These are phyloP conservation scores for Termitomyces sp. DNA, from an alignment of 768 basidiomycete genomes.

Conservation along the genomic window DNA sequence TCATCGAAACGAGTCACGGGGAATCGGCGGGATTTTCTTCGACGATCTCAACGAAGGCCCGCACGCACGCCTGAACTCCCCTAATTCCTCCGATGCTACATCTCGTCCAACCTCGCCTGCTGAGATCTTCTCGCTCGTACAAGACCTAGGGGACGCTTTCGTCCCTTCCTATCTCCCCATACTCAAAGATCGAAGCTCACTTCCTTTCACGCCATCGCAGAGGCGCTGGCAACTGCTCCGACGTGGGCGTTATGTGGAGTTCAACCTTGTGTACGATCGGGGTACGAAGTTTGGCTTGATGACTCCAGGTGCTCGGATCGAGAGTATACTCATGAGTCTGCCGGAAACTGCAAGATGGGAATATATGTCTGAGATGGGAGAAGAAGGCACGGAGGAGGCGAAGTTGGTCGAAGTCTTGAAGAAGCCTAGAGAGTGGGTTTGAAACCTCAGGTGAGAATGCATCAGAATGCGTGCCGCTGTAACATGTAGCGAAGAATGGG, in stretches of 20 bases:
- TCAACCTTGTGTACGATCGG: constrained; percentile 82
- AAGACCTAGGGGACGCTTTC: constrained; percentile 72
- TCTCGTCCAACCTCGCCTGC: constrained; percentile 51
- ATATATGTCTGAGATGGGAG: constrained; percentile 75
- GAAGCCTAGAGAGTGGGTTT: constrained; percentile 60
- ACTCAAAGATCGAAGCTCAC: constrained; percentile 49
- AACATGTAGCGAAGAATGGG: no score
- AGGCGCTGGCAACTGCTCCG: constrained; percentile 92
- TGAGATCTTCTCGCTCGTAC: constrained; percentile 74
- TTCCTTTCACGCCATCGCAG: constrained; percentile 56
- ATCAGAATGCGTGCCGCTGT: no score
- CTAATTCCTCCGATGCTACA: constrained; percentile 21
- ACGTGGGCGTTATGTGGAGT: constrained; percentile 92
- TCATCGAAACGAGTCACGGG: constrained; percentile 81
- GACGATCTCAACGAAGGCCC: constrained; percentile 76
- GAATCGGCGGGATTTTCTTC: constrained; percentile 94
- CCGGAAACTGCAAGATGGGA: constrained; percentile 89
- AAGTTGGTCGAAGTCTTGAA: constrained; percentile 55
- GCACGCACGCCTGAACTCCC: constrained; percentile 54
- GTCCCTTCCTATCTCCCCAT: constrained; percentile 90
- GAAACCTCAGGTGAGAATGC: neutral
- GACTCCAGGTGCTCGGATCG: constrained; percentile 82
- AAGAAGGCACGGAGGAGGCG: constrained; percentile 61
- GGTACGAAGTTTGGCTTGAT: constrained; percentile 85
- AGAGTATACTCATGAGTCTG: constrained; percentile 87